Base-by-base conservation (phyloP, 2,329 filamentous ascomycete genomes). In the Ophiostoma quercus region DNA sequence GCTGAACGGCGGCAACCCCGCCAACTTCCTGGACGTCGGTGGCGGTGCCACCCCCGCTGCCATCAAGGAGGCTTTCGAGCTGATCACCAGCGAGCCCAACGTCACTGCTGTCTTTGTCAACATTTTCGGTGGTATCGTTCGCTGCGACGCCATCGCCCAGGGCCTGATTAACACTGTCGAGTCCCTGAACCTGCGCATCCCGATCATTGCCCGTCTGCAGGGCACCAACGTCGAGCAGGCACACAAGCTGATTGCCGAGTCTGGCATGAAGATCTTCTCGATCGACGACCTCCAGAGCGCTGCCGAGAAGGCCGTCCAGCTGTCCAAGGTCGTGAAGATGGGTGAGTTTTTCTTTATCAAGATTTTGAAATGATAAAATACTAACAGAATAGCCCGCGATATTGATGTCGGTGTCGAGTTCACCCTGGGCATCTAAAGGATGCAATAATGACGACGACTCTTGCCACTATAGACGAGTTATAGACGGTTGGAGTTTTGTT, bases 31-130 rank as follows among this genome's bases (percentile, higher is more conserved):
- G 76, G 95, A 99, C 80, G 95, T 99, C 76, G 95, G 95, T 78
- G 95, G 95, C 80, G 95, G 95, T 85, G 95, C 95, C 75, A 99
- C 95, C 72, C 94, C 95, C 43, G 90, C 94, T 75, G 95, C 95
- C 77, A 99, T 99, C 83, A 92, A 93, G 85, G 91, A 95, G 82
- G 95, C 95, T 75, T 99, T 99, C 79, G 94, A 97, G 81, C 91
- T 99, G 77, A 99, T 99, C 84, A 99, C 95, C 76, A 95, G 90
- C 82, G 95, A 99, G 82, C 89, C 93, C 79, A 98, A 98, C 87
- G 95, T 99, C 75, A 94, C 94, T 68, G 95, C 95, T 77, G 95
- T 99, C 84, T 99, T 99, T 77, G 95, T 99, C 85, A 99, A 99
- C 88, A 99, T 99, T 82, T 99, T 99, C 79, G 95, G 95, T 79